These are phyloP conservation scores for Calycina marina DNA, from an alignment of 2,329 filamentous ascomycete species.

Conservation along the genomic window DNA sequence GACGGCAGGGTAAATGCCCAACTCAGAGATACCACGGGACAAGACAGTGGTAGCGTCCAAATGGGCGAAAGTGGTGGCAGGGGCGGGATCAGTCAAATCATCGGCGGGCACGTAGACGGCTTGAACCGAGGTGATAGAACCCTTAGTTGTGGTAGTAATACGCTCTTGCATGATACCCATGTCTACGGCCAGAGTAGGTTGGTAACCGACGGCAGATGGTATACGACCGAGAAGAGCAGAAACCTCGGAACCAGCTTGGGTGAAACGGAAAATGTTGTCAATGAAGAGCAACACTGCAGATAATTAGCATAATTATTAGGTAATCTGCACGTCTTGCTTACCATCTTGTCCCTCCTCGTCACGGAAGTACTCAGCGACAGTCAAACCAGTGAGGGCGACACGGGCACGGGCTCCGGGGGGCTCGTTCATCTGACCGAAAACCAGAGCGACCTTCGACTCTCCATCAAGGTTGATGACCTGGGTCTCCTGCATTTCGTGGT, in stretches of 20 bases:
- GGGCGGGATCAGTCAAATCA: conserved; percentile 99
- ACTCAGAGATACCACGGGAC: conserved; percentile 99
- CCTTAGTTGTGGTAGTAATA: conserved; percentile 99
- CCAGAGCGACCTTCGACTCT: conserved; percentile 97
- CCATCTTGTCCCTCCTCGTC: conserved; percentile 71
- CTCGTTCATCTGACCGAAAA: conserved; percentile 99
- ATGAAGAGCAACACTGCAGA: conserved; percentile 85
- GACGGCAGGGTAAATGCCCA: conserved; percentile 99
- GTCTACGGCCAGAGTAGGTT: conserved; percentile 94
- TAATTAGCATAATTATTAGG: conserved; percentile 15
- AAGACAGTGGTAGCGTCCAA: conserved; percentile 99
- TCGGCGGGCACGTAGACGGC: conserved; percentile 99
- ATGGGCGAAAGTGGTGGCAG: conserved; percentile 98
- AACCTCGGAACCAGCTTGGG: conserved; percentile 99
- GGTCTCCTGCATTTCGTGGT: conserved; percentile 99
- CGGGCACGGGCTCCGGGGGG: conserved; percentile 98
- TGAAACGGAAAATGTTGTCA: conserved; percentile 99
- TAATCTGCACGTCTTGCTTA: conserved; percentile 26
- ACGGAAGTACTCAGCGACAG: conserved; percentile 72
- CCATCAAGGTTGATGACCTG: conserved; percentile 98
- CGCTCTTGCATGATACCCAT: conserved; percentile 99
- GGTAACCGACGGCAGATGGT: conserved; percentile 99
- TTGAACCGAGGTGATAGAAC: conserved; percentile 99
- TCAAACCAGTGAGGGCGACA: conserved; percentile 85
- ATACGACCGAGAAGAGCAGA: conserved; percentile 99